Conservation (phyloP, 176 grass and related monocot genomes). For the Olyra latifolia region DNA sequence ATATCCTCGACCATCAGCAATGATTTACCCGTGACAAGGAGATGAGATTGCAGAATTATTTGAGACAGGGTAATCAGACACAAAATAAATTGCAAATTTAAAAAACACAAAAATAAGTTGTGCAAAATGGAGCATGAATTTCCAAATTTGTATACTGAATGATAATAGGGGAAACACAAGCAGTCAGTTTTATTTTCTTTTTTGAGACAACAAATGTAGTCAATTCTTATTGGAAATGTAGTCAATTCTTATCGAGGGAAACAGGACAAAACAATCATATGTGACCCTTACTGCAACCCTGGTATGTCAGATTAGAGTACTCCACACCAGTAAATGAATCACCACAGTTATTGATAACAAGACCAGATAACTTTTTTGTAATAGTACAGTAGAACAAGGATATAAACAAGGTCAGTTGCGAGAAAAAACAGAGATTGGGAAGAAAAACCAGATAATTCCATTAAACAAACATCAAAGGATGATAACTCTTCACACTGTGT, state of each 20-base stretch:
- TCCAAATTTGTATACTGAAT: not conserved
- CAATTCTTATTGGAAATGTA: not conserved
- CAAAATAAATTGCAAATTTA: not conserved
- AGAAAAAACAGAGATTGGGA: not conserved
- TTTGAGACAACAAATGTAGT: not conserved
- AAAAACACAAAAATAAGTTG: not conserved
- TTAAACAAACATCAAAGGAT: not conserved
- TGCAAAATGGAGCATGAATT: not conserved
- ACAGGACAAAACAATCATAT: not conserved
- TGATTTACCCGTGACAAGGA: slow-evolving; percentile 12
- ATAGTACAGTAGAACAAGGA: not conserved
- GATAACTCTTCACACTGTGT: not conserved
- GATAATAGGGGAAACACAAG: not conserved
- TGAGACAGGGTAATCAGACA: not conserved
- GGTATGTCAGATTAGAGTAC: not conserved
- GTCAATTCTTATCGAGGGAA: not conserved
- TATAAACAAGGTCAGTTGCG: too few relatives aligned
- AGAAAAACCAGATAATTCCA: not conserved
- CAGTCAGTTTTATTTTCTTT: not conserved
- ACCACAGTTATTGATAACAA: not conserved
- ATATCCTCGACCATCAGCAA: not conserved
- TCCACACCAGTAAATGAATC: not conserved
- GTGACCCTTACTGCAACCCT: not conserved
- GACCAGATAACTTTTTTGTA: not conserved
- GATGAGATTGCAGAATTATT: not conserved